Percentiles rank a stretch among this genome's conserved stretches.
These are phyloP conservation scores for Trypanosoma mega DNA, from an alignment of 208 protist species.

Conservation along the genomic window DNA sequence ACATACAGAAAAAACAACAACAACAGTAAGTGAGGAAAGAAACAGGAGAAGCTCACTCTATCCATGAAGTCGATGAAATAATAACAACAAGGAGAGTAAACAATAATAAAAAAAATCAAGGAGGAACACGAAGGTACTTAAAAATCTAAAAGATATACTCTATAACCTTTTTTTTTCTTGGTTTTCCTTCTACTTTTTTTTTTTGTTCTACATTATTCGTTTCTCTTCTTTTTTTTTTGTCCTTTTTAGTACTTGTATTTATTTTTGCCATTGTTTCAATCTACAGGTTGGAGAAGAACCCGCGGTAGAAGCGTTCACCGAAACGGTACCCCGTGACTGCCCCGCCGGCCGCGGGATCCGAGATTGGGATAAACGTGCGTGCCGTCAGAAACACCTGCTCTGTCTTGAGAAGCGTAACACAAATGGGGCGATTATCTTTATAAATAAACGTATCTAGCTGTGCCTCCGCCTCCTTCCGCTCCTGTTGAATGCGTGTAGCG, in stretches of 20 bases:
- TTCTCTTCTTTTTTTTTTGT: slow-evolving; percentile 1
- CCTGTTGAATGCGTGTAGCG: neutral
- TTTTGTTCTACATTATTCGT: slow-evolving; percentile 21
- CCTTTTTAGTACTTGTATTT: no score
- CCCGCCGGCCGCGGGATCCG: slow-evolving; percentile 36
- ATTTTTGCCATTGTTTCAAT: no score
- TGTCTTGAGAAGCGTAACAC: slow-evolving; percentile 58
- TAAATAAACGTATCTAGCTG: slow-evolving; percentile 68
- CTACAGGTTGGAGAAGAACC: no score
- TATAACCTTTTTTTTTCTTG: neutral
- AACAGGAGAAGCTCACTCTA: no score
- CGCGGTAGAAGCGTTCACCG: slow-evolving; percentile 64
- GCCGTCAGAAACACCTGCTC: slow-evolving; percentile 66
- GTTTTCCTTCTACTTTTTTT: neutral
- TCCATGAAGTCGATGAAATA: no score
- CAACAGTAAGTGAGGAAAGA: no score
- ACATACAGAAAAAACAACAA: no score
- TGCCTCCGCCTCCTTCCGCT: neutral
- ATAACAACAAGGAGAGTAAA: no score
- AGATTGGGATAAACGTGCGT: slow-evolving; percentile 69
- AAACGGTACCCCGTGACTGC: slow-evolving; percentile 64
- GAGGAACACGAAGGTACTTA: no score
- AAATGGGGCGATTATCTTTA: slow-evolving; percentile 45
- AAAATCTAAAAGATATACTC: no score
- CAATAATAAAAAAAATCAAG: no score